Evolutionary conservation across 805 yeast genomes (phyloP).

Genomic region (Lachancea kluyveri): DNA sequence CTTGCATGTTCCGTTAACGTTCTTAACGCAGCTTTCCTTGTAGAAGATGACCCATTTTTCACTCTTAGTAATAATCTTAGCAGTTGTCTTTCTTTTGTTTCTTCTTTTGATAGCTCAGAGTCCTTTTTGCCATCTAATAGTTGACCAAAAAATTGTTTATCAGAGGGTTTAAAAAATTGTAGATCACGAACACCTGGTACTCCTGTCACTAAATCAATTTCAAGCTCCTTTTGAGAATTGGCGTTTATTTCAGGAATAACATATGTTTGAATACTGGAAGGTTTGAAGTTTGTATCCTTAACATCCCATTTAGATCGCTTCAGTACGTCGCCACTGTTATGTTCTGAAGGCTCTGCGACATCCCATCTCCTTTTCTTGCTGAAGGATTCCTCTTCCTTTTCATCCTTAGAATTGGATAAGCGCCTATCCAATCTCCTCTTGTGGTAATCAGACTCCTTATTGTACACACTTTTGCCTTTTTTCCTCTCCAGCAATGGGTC

Average conservation of each 20-base stretch:
- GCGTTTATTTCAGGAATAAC: slow-evolving; percentile 46
- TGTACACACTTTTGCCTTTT: slow-evolving; percentile 24
- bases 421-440: slow-evolving; percentile 30
- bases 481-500: slow-evolving; percentile 24
- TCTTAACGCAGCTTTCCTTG: slow-evolving; percentile 65
- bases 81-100: slow-evolving; percentile 52
- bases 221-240: slow-evolving; percentile 23
- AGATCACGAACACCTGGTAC: slow-evolving; percentile 62
- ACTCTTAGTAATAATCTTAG: slow-evolving; percentile 59
- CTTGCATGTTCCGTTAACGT: slow-evolving; percentile 57
- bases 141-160: slow-evolving; percentile 63
- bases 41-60: slow-evolving; percentile 69
- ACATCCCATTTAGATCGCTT: slow-evolving; percentile 32
- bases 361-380: slow-evolving; percentile 9
- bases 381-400: slow-evolving; percentile 11
- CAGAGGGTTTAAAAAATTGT: slow-evolving; percentile 65
- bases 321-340: neutral
- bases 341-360: slow-evolving; percentile 5
- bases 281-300: slow-evolving; percentile 30
- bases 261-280: too few relatives aligned
- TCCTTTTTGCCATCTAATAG: slow-evolving; percentile 36
- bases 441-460: slow-evolving; percentile 45
- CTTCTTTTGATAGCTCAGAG: slow-evolving; percentile 40
- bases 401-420: slow-evolving; percentile 19
- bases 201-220: slow-evolving; percentile 41